phyloP scores from a whole-genome alignment of 768 basidiomycete species.

The Crassisporium funariophilum region DNA sequence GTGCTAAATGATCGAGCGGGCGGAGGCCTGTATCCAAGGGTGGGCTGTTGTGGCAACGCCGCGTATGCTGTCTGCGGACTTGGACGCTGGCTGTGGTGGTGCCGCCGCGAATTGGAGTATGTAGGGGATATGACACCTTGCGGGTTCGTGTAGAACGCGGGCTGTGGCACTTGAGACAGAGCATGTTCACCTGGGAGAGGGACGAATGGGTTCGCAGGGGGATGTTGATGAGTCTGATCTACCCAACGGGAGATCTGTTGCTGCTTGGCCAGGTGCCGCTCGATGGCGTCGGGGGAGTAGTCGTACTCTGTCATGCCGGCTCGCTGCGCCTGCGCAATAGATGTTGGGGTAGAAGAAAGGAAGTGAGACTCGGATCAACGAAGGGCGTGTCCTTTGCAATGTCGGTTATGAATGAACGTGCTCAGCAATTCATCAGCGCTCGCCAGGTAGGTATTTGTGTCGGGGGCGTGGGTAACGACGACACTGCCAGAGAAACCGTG shows the following conservation, averaged over 20 bases:
- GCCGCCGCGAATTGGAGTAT: constrained; percentile 7
- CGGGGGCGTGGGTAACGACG: no score
- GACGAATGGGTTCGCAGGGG: constrained; percentile 17
- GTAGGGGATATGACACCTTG: constrained; percentile 16
- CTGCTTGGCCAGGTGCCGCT: constrained; percentile 16
- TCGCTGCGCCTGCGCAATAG: not conserved
- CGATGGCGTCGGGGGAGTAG: constrained; percentile 20
- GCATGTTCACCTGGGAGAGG: constrained; percentile 17
- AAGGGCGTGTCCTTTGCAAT: not conserved
- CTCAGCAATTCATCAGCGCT: not conserved
- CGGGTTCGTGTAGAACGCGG: constrained; percentile 12
- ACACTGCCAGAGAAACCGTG: no score
- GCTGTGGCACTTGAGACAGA: constrained; percentile 7
- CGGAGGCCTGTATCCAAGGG: constrained; percentile 8
- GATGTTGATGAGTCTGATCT: constrained; percentile 9
- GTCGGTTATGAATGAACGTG: not conserved
- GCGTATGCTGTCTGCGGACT: constrained; percentile 8
- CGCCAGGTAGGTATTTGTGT: no score
- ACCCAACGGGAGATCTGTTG: constrained; percentile 19
- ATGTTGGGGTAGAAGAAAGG: not conserved
- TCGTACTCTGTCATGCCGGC: constrained; percentile 24
- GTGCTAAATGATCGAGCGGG: not conserved
- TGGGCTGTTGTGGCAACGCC: constrained; percentile 7
- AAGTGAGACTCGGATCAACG: not conserved
- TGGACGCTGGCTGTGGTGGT: constrained; percentile 8